Conservation (phyloP, 2,329 filamentous ascomycete species). For the Phoma sp. region DNA sequence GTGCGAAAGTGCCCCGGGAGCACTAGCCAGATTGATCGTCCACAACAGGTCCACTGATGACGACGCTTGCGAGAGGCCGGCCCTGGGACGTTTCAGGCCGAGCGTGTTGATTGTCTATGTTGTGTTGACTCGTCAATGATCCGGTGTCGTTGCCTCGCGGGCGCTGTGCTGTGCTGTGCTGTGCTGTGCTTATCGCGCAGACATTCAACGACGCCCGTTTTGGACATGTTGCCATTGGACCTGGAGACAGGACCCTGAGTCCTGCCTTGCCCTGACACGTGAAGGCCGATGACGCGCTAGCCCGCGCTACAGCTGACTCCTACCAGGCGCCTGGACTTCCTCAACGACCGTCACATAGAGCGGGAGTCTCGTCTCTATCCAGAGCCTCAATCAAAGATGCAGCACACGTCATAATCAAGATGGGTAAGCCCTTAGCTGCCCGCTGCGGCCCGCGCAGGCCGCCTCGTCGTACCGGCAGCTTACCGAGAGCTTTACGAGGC, state of each 20-base stretch:
- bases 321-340: conserved; percentile 1
- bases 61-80: conserved; percentile 18
- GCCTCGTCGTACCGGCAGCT: conserved; percentile 5
- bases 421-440: conserved; percentile 1
- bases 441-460: conserved; percentile 16
- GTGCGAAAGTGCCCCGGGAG: conserved; percentile 17
- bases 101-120: neutral
- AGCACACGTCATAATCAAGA: conserved; percentile 5
- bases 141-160: too few relatives aligned
- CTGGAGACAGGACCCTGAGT: conserved; percentile 3
- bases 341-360: neutral
- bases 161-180: neutral
- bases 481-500: conserved; percentile 1
- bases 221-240: neutral
- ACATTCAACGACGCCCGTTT: neutral
- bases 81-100: conserved; percentile 4
- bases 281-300: conserved; percentile 8
- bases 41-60: conserved; percentile 25
- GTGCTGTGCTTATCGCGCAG: conserved; percentile 6
- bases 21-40: conserved; percentile 20
- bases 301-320: conserved; percentile 11
- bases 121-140: too few relatives aligned
- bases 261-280: conserved; percentile 1
- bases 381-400: conserved; percentile 1
- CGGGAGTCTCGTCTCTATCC: neutral